These are phyloP conservation scores for Fomes fomentarius DNA, from an alignment of 1,284 basidiomycete species.

Conservation along the genomic window DNA sequence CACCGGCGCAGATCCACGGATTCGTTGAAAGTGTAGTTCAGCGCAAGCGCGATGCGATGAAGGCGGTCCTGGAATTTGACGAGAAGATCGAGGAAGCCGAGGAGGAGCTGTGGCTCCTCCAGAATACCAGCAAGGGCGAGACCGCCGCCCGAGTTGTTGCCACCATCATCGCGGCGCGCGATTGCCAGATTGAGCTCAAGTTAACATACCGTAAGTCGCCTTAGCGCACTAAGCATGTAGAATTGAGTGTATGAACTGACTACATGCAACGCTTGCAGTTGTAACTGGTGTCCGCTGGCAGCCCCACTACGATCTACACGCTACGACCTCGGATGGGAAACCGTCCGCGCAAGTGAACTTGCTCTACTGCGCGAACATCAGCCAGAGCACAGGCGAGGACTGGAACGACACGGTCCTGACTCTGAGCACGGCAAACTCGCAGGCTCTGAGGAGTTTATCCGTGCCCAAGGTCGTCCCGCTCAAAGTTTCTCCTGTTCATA, in stretches of 20 bases:
- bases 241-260: background rate
- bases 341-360: constrained; percentile 48
- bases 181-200: constrained; percentile 43
- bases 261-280: constrained; percentile 34
- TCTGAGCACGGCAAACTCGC: constrained; percentile 12
- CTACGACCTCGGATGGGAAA: constrained; percentile 46
- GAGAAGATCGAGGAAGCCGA: constrained; percentile 42
- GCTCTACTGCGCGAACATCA: constrained; percentile 57
- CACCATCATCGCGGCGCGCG: constrained; percentile 41
- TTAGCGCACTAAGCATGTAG: background rate
- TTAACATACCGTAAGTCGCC: constrained; percentile 55
- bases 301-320: constrained; percentile 61
- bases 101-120: constrained; percentile 27
- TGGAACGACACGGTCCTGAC: constrained; percentile 43
- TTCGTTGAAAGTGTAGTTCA: constrained; percentile 49
- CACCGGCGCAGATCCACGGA: constrained; percentile 32
- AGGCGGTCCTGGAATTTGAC: constrained; percentile 42
- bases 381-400: constrained; percentile 62
- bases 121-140: constrained; percentile 37
- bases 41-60: constrained; percentile 40
- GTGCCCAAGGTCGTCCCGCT: constrained; percentile 8
- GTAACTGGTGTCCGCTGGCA: constrained; percentile 54
- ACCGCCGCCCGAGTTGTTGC: constrained; percentile 41
- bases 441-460: constrained; percentile 4
- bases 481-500: background rate